phyloP scores from a whole-genome alignment of 345 rosid genomes.

The Atalantia buxifolia region DNA sequence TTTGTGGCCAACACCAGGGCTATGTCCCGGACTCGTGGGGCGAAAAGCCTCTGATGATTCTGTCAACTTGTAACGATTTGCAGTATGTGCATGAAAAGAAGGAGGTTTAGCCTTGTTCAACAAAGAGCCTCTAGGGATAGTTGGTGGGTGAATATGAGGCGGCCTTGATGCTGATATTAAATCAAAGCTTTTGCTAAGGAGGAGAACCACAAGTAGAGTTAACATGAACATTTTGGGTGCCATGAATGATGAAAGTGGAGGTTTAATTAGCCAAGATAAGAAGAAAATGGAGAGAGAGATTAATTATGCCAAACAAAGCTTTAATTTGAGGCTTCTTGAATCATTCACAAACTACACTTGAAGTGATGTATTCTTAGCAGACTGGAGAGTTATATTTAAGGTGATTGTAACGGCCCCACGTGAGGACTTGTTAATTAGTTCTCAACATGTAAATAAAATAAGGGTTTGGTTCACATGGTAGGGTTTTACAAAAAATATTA shows the following conservation, averaged over 20 bases:
- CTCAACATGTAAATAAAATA: conserved; percentile 16
- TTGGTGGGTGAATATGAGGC: conserved; percentile 22
- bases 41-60: conserved; percentile 25
- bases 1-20: conserved; percentile 45
- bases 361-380: too few relatives aligned
- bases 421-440: neutral
- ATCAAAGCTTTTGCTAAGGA: conserved; percentile 14
- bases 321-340: neutral
- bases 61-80: conserved; percentile 26
- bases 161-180: conserved; percentile 21
- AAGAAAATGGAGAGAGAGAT: neutral
- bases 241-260: conserved; percentile 11
- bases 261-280: neutral
- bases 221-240: conserved; percentile 13
- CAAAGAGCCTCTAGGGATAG: neutral
- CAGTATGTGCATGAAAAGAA: neutral
- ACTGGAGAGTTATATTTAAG: conserved; percentile 23
- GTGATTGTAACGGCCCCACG: conserved; percentile 20
- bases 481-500: conserved; percentile 6
- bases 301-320: neutral
- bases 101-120: conserved; percentile 12
- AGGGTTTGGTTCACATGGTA: conserved; percentile 24
- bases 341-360: too few relatives aligned
- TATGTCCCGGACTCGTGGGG: conserved; percentile 49
- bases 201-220: conserved; percentile 17